Evolutionary conservation across 768 basidiomycete species (phyloP).

Genomic region (Boletus huronensis): DNA sequence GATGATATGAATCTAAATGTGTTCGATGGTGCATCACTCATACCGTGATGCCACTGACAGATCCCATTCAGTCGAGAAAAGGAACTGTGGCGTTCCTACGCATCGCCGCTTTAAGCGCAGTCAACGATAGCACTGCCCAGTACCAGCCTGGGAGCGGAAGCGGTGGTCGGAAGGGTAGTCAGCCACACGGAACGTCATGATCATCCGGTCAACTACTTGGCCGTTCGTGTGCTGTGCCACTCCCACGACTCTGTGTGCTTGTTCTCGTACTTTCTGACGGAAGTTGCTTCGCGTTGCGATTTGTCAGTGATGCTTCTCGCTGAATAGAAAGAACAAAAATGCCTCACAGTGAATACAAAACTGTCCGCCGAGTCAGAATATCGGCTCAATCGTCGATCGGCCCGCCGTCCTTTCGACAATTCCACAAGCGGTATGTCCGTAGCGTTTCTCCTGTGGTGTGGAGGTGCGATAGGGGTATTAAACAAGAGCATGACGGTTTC

Average conservation of each 20-base stretch:
- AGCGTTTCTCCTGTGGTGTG: neutral
- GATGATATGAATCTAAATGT: too few species aligned
- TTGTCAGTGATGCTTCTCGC: conserved; percentile 1
- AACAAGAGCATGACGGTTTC: conserved; percentile 17
- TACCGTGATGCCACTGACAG: neutral
- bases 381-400: neutral
- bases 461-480: conserved; percentile 23
- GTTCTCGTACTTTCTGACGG: conserved; percentile 8
- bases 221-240: neutral
- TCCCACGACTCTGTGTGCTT: conserved; percentile 13
- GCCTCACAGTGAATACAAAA: conserved; percentile 15
- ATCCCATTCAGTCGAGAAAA: neutral
- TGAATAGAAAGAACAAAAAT: neutral
- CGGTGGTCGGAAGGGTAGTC: neutral
- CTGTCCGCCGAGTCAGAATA: conserved; percentile 1
- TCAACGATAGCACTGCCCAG: conserved; percentile 18
- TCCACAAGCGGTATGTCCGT: conserved; percentile 21
- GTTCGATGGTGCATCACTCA: too few species aligned
- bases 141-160: neutral
- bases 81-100: neutral
- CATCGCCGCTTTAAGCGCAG: neutral
- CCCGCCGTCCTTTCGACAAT: conserved; percentile 5
- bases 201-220: neutral
- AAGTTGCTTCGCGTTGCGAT: neutral
- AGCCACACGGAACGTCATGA: neutral